Evolutionary conservation across 208 protist species (phyloP).

Genomic region (Polymyxa betae): DNA sequence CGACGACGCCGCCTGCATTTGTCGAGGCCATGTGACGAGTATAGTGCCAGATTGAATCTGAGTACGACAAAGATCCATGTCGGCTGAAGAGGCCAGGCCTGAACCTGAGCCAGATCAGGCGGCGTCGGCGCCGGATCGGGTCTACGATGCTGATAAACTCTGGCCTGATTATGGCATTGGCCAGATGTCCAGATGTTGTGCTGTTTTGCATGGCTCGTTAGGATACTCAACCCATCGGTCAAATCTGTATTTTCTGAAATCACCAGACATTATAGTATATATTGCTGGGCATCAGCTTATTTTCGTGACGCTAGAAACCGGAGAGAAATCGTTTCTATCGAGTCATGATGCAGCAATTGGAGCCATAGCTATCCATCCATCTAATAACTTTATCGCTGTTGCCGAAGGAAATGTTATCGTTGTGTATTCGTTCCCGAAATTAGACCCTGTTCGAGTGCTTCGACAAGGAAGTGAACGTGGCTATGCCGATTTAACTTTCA

Average conservation of each 20-base stretch:
- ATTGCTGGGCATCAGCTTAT: conserved; percentile 51
- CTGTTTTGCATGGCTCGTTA: not conserved
- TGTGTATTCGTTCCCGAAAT: conserved; percentile 60
- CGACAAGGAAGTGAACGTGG: conserved; percentile 78
- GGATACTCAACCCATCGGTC: not conserved
- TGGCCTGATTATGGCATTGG: not conserved
- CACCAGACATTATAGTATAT: not conserved
- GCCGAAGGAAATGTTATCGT: conserved; percentile 46
- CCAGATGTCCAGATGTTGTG: not conserved
- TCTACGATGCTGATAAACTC: not conserved
- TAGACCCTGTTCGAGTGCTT: conserved; percentile 73
- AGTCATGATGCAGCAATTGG: conserved; percentile 50
- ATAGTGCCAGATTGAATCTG: no score
- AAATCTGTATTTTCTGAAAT: conserved; percentile 8
- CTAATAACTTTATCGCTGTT: conserved; percentile 45
- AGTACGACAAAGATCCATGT: no score
- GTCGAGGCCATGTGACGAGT: no score
- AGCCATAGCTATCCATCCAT: conserved; percentile 54
- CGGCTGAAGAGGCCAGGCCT: no score
- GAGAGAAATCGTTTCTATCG: conserved; percentile 23
- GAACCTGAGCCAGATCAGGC: no score
- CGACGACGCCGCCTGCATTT: no score
- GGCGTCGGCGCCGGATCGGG: no score
- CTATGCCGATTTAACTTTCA: conserved; percentile 85
- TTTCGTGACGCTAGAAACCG: not conserved